Base-by-base conservation (phyloP, 805 yeast species). In the Schwanniomyces pseudopolymorphus region DNA sequence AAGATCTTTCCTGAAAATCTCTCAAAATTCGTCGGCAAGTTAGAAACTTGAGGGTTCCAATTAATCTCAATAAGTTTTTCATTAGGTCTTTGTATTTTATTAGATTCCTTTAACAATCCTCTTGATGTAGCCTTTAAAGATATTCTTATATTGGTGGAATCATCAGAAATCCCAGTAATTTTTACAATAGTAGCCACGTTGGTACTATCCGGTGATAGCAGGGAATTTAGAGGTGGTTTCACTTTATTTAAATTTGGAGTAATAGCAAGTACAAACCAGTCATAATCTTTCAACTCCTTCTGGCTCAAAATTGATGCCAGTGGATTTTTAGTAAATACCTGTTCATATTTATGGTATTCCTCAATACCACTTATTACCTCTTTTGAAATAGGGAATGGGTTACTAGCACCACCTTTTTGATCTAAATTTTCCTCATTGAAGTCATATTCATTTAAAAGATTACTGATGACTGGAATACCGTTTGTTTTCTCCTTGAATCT, bases 111-210 rank as follows among this genome's bases (percentile, higher is more conserved):
- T 37, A 48, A 54, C 16, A 45, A 39, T 13, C 77, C 85, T 48
- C 86, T 65, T 0, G 73, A 55, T 3, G 80, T 47, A 1, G 84
- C 84, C 52, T 74, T 79, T 41, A 81, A 66, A 0, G 80, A 74
- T 19, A 82, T 45, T 17, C 72, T 67, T 39, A 80, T 63, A 42
- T 65, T 65, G 35, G 70, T 68, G n/a, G 67, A 61, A 42, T 70
- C 78, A 44, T 73, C 78, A 17, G 68, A 59, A 13, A 80, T 57
- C 2, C 79, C 82, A 3, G 74, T 72, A 2, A 82, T 67, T 44
- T 78, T 63, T 26, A 74, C 77, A 3, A 79, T 58, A 2, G 82
- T 75, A 27, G 67, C 70, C 0, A 66, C 66, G n/a, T 57, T 49
- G 20, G 45, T 43, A 13, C 37, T 31, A 0, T 44, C 46, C 16